Base-by-base conservation (phyloP, 2,329 filamentous ascomycete species). In the Fusarium sp. region DNA sequence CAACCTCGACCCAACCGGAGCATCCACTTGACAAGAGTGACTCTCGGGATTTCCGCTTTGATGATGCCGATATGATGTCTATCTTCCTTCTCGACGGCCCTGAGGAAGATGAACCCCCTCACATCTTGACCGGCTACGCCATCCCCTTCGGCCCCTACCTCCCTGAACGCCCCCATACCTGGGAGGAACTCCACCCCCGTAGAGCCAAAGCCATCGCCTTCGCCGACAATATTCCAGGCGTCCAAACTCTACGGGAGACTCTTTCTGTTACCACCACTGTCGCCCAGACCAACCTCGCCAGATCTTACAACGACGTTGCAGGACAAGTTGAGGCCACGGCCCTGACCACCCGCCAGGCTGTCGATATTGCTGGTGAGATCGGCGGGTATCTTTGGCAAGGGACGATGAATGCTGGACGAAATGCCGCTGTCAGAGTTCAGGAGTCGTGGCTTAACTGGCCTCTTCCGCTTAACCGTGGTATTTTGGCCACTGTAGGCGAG, bases 301-400 rank as follows among this genome's bases (percentile, higher is more conserved):
- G 62, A 17, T 59, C 71, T 1, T 72, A 59, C 44, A 54, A 40
- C 14, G 40, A 26, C n/a, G 42, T 70, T 4, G 8, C 63, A 2
- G 60, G 34, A 6, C 49, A 54, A 1, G 18, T 58, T 15, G 9
- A 11, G 2, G 20, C 34, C 10, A 49, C 58, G 8, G 51, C 40
- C 1, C 52, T 18, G 10, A 18, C 43, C 6, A 59, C 66, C 6
- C 24, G 44, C 14, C 54, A 72, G 17, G 58, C 24, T 2, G 57
- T 49, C n/a, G 26, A 18, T 15, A 7, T 58, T 17, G 57, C 52
- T 26, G 40, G 55, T 11, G 51, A 65, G 11, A 44, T 33, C 2
- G 44, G 71, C 2, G 22, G 43, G 5, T 48, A 43, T 10, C 11
- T 74, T 1, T 54, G 48, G 3, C 46, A 15, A 13, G 68, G 53